Base-by-base conservation (phyloP, 257 asterid genomes). In the Lycium barbarum region DNA sequence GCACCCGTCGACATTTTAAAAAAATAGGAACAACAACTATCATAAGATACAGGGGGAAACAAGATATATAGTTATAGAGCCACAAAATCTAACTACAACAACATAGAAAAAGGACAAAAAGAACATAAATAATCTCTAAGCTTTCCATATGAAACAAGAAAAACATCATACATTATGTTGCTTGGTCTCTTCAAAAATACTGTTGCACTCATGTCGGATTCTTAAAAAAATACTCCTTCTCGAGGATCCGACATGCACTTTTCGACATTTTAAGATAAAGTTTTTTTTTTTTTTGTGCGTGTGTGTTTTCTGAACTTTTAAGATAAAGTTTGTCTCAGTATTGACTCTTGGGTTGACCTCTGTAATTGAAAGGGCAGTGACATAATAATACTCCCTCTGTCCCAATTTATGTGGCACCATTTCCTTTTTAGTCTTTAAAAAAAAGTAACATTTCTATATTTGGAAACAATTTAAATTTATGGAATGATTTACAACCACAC, bases 281-380 rank as follows among this genome's bases (percentile, higher is more conserved):
- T n/a, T n/a, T n/a, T n/a, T n/a, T n/a, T n/a, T n/a, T n/a, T n/a
- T n/a, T n/a, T n/a, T 45, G 80, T 45, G 45, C 13, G 49, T 67
- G 51, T 36, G 12, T 68, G 47, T 14, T 26, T 53, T 76, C 3
- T 74, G 43, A 74, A 73, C 4, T 49, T 22, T 76, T 49, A 51
- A 76, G 63, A 76, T 13, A 51, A 22, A 11, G 22, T 49, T 2
- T 9, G 5, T 53, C 7, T 26, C 45, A 76, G 59, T 13, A 14
- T 78, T 26, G 82, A 53, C 82, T 53, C 1, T 2, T 78, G 33
- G 9, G 47, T 53, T 78, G 82, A 78, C 65, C n/a, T n/a, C n/a
- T n/a, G n/a, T n/a, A n/a, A n/a, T n/a, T n/a, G n/a, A n/a, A n/a
- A n/a, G n/a, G n/a, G n/a, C n/a, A n/a, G n/a, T n/a, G n/a, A n/a